Evolutionary conservation across 805 yeast genomes (phyloP).

Genomic region (Ogataea pignaliae): DNA sequence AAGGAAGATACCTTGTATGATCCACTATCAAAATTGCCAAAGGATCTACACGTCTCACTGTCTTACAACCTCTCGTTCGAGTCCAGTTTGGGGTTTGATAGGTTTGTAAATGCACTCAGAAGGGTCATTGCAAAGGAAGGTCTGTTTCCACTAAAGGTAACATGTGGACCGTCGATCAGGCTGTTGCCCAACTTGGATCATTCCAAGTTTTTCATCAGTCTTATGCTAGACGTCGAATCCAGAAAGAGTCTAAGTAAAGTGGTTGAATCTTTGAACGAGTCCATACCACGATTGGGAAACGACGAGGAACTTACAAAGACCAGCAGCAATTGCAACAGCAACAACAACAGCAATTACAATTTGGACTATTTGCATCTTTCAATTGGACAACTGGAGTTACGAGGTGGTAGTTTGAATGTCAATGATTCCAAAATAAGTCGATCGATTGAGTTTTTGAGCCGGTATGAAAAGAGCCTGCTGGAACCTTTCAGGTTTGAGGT

Average conservation of each 20-base stretch:
- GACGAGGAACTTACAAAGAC: not conserved
- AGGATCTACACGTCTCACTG: slow-evolving; percentile 17
- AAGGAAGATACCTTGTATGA: slow-evolving; percentile 7
- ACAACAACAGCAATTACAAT: slow-evolving; percentile 6
- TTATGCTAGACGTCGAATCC: slow-evolving; percentile 8
- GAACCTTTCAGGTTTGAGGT: too few relatives aligned
- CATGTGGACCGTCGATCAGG: slow-evolving; percentile 2
- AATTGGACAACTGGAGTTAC: slow-evolving; percentile 5
- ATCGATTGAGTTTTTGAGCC: too few relatives aligned
- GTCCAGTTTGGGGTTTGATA: not conserved
- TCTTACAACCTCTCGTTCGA: slow-evolving; percentile 15
- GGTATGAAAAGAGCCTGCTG: too few relatives aligned
- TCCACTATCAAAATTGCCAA: slow-evolving; percentile 9
- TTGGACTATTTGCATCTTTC: slow-evolving; percentile 10
- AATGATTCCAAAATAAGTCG: too few relatives aligned
- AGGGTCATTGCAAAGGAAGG: not conserved
- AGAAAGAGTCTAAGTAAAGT: not conserved
- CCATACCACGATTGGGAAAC: slow-evolving; percentile 4
- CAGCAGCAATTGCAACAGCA: slow-evolving; percentile 5
- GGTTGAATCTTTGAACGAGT: slow-evolving; percentile 8
- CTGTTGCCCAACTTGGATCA: slow-evolving; percentile 15
- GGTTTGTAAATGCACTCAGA: slow-evolving; percentile 1
- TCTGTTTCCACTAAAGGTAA: slow-evolving; percentile 6
- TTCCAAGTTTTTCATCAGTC: slow-evolving; percentile 12
- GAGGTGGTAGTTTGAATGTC: not conserved